phyloP scores from a whole-genome alignment of 352 stramenopile genomes.

The Globisporangium viniferum region DNA sequence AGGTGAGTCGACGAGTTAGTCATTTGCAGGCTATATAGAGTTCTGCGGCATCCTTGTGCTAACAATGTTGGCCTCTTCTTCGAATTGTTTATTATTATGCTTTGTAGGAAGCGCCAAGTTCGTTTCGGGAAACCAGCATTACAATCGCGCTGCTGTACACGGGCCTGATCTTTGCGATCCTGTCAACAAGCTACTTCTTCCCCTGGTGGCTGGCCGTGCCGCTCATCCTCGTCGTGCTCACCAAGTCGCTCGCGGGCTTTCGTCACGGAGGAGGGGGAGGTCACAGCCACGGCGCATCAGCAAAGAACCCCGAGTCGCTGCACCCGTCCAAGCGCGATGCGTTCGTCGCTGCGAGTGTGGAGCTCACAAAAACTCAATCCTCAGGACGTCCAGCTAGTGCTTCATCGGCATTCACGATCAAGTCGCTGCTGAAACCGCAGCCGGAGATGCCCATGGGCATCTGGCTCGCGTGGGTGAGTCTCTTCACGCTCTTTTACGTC shows the following conservation, averaged over 20 bases:
- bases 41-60: not conserved
- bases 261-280: slow-evolving; percentile 31
- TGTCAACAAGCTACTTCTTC: slow-evolving; percentile 63
- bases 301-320: slow-evolving; percentile 26
- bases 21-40: no score
- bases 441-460: slow-evolving; percentile 75
- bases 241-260: slow-evolving; percentile 47
- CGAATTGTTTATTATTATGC: not conserved
- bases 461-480: slow-evolving; percentile 66
- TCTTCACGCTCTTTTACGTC: slow-evolving; percentile 71
- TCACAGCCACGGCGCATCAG: slow-evolving; percentile 33
- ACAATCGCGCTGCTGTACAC: slow-evolving; percentile 52
- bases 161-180: slow-evolving; percentile 38
- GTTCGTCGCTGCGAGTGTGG: slow-evolving; percentile 26
- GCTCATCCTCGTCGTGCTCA: slow-evolving; percentile 51
- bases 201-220: slow-evolving; percentile 68
- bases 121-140: slow-evolving; percentile 50
- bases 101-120: slow-evolving; percentile 33
- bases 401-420: slow-evolving; percentile 5
- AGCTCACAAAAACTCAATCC: slow-evolving; percentile 23
- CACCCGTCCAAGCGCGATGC: slow-evolving; percentile 54
- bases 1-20: slow-evolving; percentile 3
- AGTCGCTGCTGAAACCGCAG: slow-evolving; percentile 37
- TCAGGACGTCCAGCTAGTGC: slow-evolving; percentile 15
- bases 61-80: not conserved